A percentile compares a stretch with the other conserved stretches of the same genome.
These are phyloP conservation scores for Rubus parviflorus DNA, from an alignment of 306 rosid species.

Conservation along the genomic window DNA sequence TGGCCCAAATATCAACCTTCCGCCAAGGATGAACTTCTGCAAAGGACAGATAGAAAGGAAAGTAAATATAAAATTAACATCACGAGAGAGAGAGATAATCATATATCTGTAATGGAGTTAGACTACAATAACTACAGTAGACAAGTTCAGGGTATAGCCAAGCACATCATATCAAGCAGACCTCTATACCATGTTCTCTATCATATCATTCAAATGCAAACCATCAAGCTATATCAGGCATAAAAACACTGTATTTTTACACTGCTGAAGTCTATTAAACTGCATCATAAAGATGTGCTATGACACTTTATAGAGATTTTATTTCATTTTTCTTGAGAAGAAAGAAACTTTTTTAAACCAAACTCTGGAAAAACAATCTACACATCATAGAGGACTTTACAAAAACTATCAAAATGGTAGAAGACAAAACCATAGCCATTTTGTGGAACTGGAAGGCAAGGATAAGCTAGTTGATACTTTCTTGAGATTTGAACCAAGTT, in stretches of 20 bases:
- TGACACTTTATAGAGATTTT: too few species aligned
- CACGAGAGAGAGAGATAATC: not conserved
- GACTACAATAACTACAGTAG: not conserved
- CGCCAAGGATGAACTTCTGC: constrained; percentile 87
- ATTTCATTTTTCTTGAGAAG: too few species aligned
- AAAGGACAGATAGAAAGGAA: constrained; percentile 28
- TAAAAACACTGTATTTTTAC: not conserved
- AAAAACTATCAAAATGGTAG: too few species aligned
- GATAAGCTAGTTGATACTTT: too few species aligned
- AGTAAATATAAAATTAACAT: not conserved
- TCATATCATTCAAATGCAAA: not conserved
- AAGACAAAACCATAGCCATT: too few species aligned
- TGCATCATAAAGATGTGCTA: not conserved
- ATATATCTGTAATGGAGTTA: not conserved
- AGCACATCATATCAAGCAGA: not conserved
- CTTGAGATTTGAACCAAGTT: too few species aligned
- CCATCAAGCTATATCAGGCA: not conserved
- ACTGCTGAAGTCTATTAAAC: not conserved
- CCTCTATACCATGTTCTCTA: not conserved
- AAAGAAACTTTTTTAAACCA: too few species aligned
- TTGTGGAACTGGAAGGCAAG: too few species aligned
- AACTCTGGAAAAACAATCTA: too few species aligned
- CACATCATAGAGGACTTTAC: too few species aligned
- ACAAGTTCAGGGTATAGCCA: not conserved
- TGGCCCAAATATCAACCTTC: constrained; percentile 90